A percentile compares a stretch with the other conserved stretches of the same genome.
Conservation (phyloP, 1,139 yeast genomes). For the Yamadazyma diospyri region DNA sequence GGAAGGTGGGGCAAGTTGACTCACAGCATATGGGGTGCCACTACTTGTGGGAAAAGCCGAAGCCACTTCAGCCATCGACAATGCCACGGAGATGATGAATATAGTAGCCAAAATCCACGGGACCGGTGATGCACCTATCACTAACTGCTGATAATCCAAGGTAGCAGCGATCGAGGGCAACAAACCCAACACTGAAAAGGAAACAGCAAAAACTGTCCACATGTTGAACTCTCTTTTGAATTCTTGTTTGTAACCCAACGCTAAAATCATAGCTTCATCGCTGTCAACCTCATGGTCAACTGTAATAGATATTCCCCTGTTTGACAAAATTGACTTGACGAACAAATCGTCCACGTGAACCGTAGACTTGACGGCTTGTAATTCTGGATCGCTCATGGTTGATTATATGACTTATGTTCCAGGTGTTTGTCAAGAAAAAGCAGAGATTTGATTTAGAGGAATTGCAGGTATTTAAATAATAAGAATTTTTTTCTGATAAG, state of each 20-base stretch:
- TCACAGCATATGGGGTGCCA: constrained; percentile 50
- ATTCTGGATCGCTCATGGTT: constrained; percentile 15
- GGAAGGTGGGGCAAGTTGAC: constrained; percentile 52
- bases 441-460: constrained; percentile 2
- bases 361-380: constrained; percentile 32
- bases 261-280: constrained; percentile 57
- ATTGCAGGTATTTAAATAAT: background rate
- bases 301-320: constrained; percentile 35
- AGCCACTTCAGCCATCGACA: constrained; percentile 46
- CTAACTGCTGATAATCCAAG: constrained; percentile 51
- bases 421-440: too few relatives aligned
- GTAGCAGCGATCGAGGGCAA: constrained; percentile 68
- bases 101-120: constrained; percentile 53
- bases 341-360: constrained; percentile 40
- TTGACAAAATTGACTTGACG: constrained; percentile 39
- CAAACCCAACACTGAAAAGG: constrained; percentile 69
- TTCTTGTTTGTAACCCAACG: constrained; percentile 72
- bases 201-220: constrained; percentile 62
- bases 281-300: constrained; percentile 45
- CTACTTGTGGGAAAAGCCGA: constrained; percentile 47
- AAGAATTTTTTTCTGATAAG: constrained; percentile 2
- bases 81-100: constrained; percentile 50
- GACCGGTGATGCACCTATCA: constrained; percentile 50
- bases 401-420: background rate
- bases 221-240: constrained; percentile 65